Evolutionary conservation across 805 yeast species (phyloP).

Genomic region (Pichia thaimueangensis): DNA sequence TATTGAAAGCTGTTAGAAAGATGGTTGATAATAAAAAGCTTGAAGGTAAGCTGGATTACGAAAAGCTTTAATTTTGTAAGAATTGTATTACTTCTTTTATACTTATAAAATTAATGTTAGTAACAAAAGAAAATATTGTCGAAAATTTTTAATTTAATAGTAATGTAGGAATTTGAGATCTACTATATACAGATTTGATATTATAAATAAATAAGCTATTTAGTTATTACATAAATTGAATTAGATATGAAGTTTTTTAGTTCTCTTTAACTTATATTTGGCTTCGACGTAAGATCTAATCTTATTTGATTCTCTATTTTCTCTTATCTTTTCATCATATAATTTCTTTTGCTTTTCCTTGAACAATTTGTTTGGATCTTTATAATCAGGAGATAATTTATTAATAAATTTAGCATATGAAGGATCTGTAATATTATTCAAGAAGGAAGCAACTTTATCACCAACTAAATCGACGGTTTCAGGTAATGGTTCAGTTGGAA

Average conservation of each 20-base stretch:
- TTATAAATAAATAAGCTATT: too few species aligned
- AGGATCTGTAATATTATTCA: slow-evolving; percentile 29
- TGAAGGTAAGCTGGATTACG: slow-evolving; percentile 93
- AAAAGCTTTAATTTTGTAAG: slow-evolving; percentile 57
- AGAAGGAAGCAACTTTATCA: slow-evolving; percentile 31
- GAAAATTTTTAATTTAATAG: too few species aligned
- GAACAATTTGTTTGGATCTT: slow-evolving; percentile 16
- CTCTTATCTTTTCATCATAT: slow-evolving; percentile 17
- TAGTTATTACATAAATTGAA: too few species aligned
- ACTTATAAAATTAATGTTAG: too few species aligned
- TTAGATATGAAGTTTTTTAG: slow-evolving; percentile 15
- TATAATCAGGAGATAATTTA: slow-evolving; percentile 21
- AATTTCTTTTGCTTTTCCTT: slow-evolving; percentile 17
- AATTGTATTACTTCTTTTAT: too few species aligned
- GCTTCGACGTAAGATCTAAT: slow-evolving; percentile 15
- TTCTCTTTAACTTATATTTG: slow-evolving; percentile 18
- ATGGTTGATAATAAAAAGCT: slow-evolving; percentile 95
- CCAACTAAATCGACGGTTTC: slow-evolving; percentile 43
- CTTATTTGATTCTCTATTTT: slow-evolving; percentile 20
- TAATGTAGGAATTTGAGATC: too few species aligned
- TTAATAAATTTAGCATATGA: slow-evolving; percentile 27
- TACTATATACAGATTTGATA: too few species aligned
- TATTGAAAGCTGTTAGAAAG: slow-evolving; percentile 97
- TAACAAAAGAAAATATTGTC: too few species aligned
- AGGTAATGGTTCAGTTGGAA: slow-evolving; percentile 33